Conservation (phyloP, 192 early-diverging fungal species). For the Spizellomyces punctatus region DNA sequence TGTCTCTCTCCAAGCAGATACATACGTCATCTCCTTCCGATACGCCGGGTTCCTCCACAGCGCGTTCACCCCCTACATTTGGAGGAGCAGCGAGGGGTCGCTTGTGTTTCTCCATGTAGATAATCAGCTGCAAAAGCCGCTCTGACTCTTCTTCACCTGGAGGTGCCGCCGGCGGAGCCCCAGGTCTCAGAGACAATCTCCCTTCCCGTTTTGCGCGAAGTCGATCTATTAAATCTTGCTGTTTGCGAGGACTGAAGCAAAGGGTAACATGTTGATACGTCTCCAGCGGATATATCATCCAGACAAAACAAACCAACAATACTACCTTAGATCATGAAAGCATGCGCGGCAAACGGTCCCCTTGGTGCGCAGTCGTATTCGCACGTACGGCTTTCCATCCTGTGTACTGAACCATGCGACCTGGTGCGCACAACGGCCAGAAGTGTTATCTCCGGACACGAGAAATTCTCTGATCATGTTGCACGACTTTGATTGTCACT, state of each 20-base stretch:
- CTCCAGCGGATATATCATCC: too few relatives aligned
- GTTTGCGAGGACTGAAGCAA: slow-evolving; percentile 3
- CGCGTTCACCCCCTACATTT: too few relatives aligned
- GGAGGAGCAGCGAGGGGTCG: neutral
- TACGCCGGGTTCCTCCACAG: too few relatives aligned
- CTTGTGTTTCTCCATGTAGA: slow-evolving; percentile 5
- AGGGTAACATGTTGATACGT: too few relatives aligned
- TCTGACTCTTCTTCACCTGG: slow-evolving; percentile 1
- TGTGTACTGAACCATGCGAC: slow-evolving; percentile 7
- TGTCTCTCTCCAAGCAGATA: too few relatives aligned
- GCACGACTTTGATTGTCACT: neutral
- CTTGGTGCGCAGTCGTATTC: slow-evolving; percentile 3
- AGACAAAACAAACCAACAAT: too few relatives aligned
- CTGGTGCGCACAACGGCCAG: neutral
- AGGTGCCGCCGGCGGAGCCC: neutral
- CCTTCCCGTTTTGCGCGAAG: slow-evolving; percentile 3
- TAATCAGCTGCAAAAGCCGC: slow-evolving; percentile 4
- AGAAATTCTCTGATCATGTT: neutral
- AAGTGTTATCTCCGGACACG: neutral
- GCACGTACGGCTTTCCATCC: slow-evolving; percentile 9
- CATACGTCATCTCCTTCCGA: too few relatives aligned
- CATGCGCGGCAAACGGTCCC: slow-evolving; percentile 5
- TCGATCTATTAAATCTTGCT: slow-evolving; percentile 7
- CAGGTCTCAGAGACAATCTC: neutral
- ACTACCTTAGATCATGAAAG: neutral